Evolutionary conservation across 352 stramenopile genomes (phyloP), one percentile per base, ranked within the genome.

Genomic region (Thalassiosira mediterranea): DNA sequence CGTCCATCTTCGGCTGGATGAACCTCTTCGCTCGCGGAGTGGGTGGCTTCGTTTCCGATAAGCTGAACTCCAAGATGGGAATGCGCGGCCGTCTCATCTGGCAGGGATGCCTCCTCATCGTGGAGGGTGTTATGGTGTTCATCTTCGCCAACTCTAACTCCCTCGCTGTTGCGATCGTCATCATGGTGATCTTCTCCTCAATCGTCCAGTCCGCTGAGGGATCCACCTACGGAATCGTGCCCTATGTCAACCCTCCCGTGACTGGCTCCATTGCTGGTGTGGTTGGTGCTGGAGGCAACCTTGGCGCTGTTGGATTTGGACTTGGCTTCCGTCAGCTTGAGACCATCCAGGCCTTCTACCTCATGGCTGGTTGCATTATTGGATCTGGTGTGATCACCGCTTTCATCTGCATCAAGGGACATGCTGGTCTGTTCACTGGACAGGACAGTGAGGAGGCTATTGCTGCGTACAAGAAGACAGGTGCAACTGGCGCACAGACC

Each of bases 1-100:
- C 95, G 4, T 97, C 94, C 17, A 89, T 95, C 15, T 97, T 98
- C 74, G 95, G 95, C 8, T 94, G 96, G 66, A 97, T 97, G 93
- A 98, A 97, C 78, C 82, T 97, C 48, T 96, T 97, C 72, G 91
- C 94, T 1, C 93, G 95, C 54, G 94, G 93, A 25, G 44, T 97
- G 44, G 94, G 96, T 37, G 95, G 95, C 28, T 87, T 95, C 65
- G 3, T 63, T 5, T 97, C 92, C 21, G 96, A 98, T 79, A 86
- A 90, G n/a, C 72, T 88, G 54, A 97, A 96, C 68, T 77, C 76
- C 44, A 82, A 81, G 59, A 86, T 94, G n/a, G 94, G 92, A 23
- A 97, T 98, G 91, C 77, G 84, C 13, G 96, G 95, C 29, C 95
- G 96, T 49, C 72, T 98, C 54, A 81, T 48, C 4, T 89, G 94